These are phyloP conservation scores for Clavulina sp. DNA, from an alignment of 768 basidiomycete species.

Conservation along the genomic window DNA sequence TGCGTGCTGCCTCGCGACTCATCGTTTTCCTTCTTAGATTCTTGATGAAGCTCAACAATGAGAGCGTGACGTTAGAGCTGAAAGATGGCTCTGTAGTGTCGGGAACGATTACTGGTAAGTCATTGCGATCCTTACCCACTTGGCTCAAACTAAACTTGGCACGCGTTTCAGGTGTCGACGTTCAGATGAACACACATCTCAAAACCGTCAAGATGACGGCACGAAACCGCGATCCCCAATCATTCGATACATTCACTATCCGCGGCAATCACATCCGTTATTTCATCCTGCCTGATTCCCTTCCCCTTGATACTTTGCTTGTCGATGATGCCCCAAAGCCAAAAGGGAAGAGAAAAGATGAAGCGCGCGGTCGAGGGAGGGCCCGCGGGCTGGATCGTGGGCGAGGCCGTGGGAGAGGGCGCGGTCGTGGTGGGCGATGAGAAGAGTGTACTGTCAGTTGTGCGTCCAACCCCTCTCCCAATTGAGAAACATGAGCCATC, in stretches of 20 bases:
- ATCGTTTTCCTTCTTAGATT: constrained; percentile 35
- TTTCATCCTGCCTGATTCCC: constrained; percentile 91
- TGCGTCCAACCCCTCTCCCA: too few relatives aligned
- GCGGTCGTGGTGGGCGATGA: constrained; percentile 36
- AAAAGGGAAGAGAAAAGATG: constrained; percentile 73
- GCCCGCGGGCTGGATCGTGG: constrained; percentile 32
- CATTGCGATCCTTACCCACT: background rate
- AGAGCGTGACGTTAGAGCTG: constrained; percentile 94
- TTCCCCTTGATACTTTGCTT: constrained; percentile 88
- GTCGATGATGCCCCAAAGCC: constrained; percentile 98
- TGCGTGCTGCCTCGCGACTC: too few relatives aligned
- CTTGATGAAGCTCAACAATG: constrained; percentile 99
- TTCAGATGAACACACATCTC: constrained; percentile 98
- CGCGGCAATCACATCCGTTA: constrained; percentile 95
- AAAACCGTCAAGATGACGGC: constrained; percentile 97
- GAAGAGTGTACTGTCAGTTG: too few relatives aligned
- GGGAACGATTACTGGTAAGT: constrained; percentile 88
- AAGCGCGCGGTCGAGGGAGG: constrained; percentile 44
- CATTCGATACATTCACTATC: constrained; percentile 83
- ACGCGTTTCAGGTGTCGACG: constrained; percentile 63
- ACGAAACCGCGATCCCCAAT: constrained; percentile 70
- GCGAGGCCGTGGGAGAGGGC: constrained; percentile 27
- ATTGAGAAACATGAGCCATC: too few relatives aligned
- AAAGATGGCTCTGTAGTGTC: constrained; percentile 94
- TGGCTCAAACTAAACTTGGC: background rate